Base-by-base conservation (phyloP, 495 filamentous ascomycete genomes). In the Penicillium pancosmium region DNA sequence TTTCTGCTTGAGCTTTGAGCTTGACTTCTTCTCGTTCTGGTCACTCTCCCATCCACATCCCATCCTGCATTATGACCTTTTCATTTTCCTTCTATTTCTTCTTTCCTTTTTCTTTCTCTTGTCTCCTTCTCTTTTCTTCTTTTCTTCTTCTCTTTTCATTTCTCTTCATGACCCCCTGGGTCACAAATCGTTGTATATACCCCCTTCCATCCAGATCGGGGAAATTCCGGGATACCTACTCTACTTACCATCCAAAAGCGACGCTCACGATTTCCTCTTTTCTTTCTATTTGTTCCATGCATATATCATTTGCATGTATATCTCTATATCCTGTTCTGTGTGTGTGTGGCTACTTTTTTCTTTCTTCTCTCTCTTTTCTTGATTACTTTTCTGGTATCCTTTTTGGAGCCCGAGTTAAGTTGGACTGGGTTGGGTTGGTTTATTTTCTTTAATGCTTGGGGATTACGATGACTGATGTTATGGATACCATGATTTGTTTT, bases 401-500 rank as follows among this genome's bases (percentile, higher is more conserved):
- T 21, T 10, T 44, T 44, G 41, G 41, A 44, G 2, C 23, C 23
- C 23, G 2, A 23, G 23, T 23, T 23, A 4, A 4, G 23, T 23
- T 15, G 36, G 6, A 4, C 12, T n/a, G 36, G 41, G 16, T 44
- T 44, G 41, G n/a, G 16, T 44, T 44, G 8, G 16, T 5, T n/a
- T 18, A 16, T 12, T 44, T n/a, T 15, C 33, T 50, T 52, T 55
- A 46, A 31, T 59, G 23, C 23, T 23, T 23, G 53, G 56, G 56
- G 48, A 34, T 62, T 35, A 56, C 55, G 63, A 63, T 55, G 56
- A 23, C 23, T 23, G 23, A 67, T 63, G 59, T 60, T 67, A 71
- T 63, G 61, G 62, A 65, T 70, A 69, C 64, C 61, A 71, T 60
- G 71, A 72, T 57, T 52, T 54, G 23, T 53, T 55, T 61, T 31